phyloP scores from a whole-genome alignment of 306 rosid genomes.

The Pterocarpus santalinus region DNA sequence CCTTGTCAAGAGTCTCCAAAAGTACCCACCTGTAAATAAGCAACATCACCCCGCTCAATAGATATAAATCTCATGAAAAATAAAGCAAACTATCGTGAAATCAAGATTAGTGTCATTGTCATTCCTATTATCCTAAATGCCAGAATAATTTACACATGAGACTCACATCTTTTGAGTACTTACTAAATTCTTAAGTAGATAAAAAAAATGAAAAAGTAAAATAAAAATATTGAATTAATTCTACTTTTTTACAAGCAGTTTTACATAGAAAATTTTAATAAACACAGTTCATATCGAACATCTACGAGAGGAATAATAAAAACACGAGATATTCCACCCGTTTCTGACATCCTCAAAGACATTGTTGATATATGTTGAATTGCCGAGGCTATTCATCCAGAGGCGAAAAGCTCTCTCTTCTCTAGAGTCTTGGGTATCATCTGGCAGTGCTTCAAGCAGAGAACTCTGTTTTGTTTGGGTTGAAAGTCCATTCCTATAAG shows the following conservation, averaged over 20 bases:
- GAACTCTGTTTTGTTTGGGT: slow-evolving; percentile 73
- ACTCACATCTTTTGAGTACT: not conserved
- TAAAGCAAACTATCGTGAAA: not conserved
- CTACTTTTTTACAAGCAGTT: not conserved
- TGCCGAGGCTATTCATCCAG: slow-evolving; percentile 91
- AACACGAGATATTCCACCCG: slow-evolving; percentile 60
- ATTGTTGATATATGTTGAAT: slow-evolving; percentile 84
- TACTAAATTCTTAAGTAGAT: not conserved
- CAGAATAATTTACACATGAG: slow-evolving; percentile 1
- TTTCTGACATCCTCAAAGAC: slow-evolving; percentile 95
- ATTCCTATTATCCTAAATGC: slow-evolving; percentile 2
- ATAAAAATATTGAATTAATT: not conserved
- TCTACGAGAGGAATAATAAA: not conserved
- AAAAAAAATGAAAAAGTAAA: not conserved
- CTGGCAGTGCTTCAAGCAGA: slow-evolving; percentile 80
- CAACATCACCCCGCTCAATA: slow-evolving; percentile 32
- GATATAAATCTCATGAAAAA: not conserved
- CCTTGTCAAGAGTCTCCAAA: slow-evolving; percentile 87
- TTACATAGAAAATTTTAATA: not conserved
- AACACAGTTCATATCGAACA: slow-evolving; percentile 8
- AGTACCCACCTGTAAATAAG: slow-evolving; percentile 82
- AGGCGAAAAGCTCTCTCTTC: slow-evolving; percentile 97
- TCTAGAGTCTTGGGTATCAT: slow-evolving; percentile 83
- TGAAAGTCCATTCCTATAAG: slow-evolving; percentile 89
- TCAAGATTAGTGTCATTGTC: too few species aligned